phyloP scores from a whole-genome alignment of 2,329 filamentous ascomycete genomes.

The Coleophoma eucalyptorum region DNA sequence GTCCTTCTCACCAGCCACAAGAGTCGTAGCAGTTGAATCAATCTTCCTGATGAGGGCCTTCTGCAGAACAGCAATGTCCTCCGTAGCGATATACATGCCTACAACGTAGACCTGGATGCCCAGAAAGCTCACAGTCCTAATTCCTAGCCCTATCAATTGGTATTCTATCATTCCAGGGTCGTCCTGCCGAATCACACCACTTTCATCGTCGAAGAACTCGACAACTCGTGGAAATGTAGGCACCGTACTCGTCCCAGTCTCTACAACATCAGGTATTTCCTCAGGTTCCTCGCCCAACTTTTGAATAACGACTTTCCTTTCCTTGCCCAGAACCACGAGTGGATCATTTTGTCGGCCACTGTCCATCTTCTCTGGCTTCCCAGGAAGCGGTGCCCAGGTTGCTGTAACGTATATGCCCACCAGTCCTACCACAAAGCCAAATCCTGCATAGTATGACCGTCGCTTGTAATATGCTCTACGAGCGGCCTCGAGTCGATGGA shows the following conservation, averaged over 20 bases:
- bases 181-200: conserved; percentile 1
- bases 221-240: conserved; percentile 25
- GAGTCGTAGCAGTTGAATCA: conserved; percentile 73
- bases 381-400: conserved; percentile 20
- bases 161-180: conserved; percentile 57
- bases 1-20: conserved; percentile 79
- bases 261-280: conserved; percentile 33
- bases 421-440: conserved; percentile 23
- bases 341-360: conserved; percentile 19
- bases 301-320: conserved; percentile 24
- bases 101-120: conserved; percentile 92
- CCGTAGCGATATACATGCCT: conserved; percentile 83
- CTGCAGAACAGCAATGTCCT: conserved; percentile 80
- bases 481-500: conserved; percentile 22
- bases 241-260: conserved; percentile 25
- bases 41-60: conserved; percentile 70
- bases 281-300: conserved; percentile 24
- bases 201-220: conserved; percentile 21
- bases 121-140: conserved; percentile 86
- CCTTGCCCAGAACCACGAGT: conserved; percentile 20
- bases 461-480: conserved; percentile 24
- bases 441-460: conserved; percentile 20
- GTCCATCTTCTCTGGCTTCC: conserved; percentile 13
- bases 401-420: conserved; percentile 26
- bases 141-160: conserved; percentile 81